Base-by-base conservation (phyloP, 176 grass and related monocot species). In the Triticum turgidum region DNA sequence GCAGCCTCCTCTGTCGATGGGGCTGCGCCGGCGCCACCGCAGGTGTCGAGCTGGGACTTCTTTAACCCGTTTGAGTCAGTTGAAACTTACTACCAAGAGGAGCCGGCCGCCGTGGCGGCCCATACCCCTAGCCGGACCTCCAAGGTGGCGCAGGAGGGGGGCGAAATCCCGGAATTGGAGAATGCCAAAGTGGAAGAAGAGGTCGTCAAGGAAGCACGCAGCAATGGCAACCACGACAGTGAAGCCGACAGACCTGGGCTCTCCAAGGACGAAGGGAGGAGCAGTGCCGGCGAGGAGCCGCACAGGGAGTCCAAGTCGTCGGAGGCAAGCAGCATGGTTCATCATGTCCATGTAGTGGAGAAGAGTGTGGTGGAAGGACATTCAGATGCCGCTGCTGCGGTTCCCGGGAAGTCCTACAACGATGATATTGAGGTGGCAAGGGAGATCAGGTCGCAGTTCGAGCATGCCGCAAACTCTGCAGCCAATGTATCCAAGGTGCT, bases 401-500 rank as follows among this genome's bases (percentile, higher is more conserved):
- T 78, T 5, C 76, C 82, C 0, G 22, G 70, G 25, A 88, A 88
- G 51, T 67, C 22, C 24, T 95, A 93, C 79, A 24, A 44, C 11
- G 76, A 93, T 18, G 80, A 91, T 65, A 56, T 61, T 1, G 87
- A 92, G 42, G 87, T 93, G 45, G 83, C 87, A 29, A 68, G 71
- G 61, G 95, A 93, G 61, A 90, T 98, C 14, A 89, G 64, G 78
- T 11, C 24, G 2, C 95, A 98, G 82, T 98, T 98, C 33, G 87
- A 98, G 38, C 81, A 30, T 61, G 92, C 89, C 0, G 93, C 86
- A 8, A 82, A 90, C 11, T 92, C 91, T 15, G 91, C 93, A 21
- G 66, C 59, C 10, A 80, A 90, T 11, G 42, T 98, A 2, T 86
- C 80, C 80, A 84, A 83, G 83, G 71, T 92, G 80, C 95, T 95